A percentile compares a stretch with the other conserved stretches of the same genome.
These are phyloP conservation scores for Pyrrhoderma lamaoense DNA, from an alignment of 1,284 basidiomycete species.

Conservation along the genomic window DNA sequence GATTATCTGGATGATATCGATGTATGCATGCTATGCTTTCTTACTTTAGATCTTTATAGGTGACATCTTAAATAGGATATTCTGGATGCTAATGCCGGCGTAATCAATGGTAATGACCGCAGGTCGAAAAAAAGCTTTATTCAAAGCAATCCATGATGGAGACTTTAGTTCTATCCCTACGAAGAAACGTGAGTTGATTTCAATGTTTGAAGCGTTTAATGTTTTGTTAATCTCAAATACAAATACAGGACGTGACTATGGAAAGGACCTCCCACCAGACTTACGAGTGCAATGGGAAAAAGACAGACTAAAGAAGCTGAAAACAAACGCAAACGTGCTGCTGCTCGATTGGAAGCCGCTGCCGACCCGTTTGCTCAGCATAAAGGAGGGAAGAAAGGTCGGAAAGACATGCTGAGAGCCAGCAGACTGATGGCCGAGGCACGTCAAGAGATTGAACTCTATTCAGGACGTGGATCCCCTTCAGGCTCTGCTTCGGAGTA, in stretches of 20 bases:
- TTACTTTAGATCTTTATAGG: not conserved
- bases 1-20: conserved; percentile 55
- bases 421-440: conserved; percentile 36
- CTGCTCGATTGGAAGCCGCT: conserved; percentile 47
- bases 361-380: conserved; percentile 47
- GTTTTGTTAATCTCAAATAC: not conserved
- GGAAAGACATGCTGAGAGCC: conserved; percentile 54
- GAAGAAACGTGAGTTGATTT: conserved; percentile 22
- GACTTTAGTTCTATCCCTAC: conserved; percentile 38
- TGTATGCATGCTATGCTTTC: conserved; percentile 31
- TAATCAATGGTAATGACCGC: conserved; percentile 34
- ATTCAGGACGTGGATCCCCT: not conserved
- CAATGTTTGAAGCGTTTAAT: not conserved
- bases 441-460: not conserved
- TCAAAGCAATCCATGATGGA: conserved; percentile 58
- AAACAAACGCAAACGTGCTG: conserved; percentile 57
- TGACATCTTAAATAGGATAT: conserved; percentile 32
- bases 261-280: conserved; percentile 48
- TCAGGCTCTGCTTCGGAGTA: conserved; percentile 27
- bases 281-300: conserved; percentile 72
- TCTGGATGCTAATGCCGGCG: conserved; percentile 36
- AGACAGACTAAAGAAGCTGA: conserved; percentile 76
- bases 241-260: conserved; percentile 50
- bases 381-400: conserved; percentile 62
- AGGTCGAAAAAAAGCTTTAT: conserved; percentile 53